These are phyloP conservation scores for Penicillium sp. DNA, from an alignment of 2,329 filamentous ascomycete species.

Conservation along the genomic window DNA sequence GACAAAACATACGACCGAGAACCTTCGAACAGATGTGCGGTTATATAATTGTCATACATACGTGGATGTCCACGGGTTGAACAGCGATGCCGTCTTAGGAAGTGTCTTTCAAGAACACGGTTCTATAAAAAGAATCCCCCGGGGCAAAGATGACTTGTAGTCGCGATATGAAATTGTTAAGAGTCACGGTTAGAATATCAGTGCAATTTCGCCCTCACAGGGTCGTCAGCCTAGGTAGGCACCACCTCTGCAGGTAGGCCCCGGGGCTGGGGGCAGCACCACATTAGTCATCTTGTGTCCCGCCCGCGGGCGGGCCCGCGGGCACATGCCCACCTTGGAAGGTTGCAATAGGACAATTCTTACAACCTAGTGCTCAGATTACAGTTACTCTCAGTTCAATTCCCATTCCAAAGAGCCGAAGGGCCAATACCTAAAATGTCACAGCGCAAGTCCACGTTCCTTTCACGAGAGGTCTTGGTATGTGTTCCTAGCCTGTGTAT, in stretches of 20 bases:
- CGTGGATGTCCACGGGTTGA: too few relatives aligned
- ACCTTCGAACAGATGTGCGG: not conserved
- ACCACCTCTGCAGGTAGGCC: too few relatives aligned
- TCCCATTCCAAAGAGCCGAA: not conserved
- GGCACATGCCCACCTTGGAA: not conserved
- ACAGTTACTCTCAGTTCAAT: not conserved
- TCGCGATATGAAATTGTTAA: not conserved
- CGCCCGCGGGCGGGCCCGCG: not conserved
- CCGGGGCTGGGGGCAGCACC: not conserved
- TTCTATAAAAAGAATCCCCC: not conserved
- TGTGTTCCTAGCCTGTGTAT: not conserved
- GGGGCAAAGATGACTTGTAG: not conserved
- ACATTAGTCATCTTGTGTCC: not conserved
- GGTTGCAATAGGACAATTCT: not conserved
- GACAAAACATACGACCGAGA: not conserved
- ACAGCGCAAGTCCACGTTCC: conserved; percentile 21
- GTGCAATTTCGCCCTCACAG: not conserved
- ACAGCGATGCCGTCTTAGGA: not conserved
- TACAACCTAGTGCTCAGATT: not conserved
- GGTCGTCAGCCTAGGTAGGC: not conserved
- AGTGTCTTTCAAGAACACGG: not conserved
- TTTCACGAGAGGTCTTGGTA: conserved; percentile 33
- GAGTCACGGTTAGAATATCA: not conserved
- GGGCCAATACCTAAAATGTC: not conserved
- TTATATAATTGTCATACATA: not conserved